A percentile compares a stretch with the other conserved stretches of the same genome.
These are phyloP conservation scores for Lasiodiplodia hormozganensis DNA, from an alignment of 2,329 filamentous ascomycete species.

Conservation along the genomic window DNA sequence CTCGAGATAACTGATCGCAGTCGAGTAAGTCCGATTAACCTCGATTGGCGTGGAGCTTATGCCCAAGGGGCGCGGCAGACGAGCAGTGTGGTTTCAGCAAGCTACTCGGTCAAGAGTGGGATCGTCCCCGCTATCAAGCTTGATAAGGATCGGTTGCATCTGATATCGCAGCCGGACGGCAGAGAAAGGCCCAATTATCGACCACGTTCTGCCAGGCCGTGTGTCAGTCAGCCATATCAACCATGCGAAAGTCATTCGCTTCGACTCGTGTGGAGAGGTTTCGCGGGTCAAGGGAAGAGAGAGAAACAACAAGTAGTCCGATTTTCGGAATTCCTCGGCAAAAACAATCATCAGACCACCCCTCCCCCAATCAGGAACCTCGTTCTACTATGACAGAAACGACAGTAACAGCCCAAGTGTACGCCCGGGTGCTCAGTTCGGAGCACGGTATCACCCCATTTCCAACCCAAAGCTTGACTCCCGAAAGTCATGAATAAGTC, in stretches of 20 bases:
- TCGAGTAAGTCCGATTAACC: background rate
- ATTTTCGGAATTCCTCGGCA: constrained; percentile 12
- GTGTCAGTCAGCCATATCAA: constrained; percentile 15
- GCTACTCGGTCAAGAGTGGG: constrained; percentile 17
- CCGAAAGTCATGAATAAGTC: background rate
- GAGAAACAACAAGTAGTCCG: background rate
- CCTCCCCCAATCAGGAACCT: background rate
- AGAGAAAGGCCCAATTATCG: background rate
- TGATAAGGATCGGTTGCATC: constrained; percentile 14
- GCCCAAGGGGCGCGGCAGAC: background rate
- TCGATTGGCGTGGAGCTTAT: background rate
- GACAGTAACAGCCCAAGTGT: constrained; percentile 3
- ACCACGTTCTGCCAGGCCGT: background rate
- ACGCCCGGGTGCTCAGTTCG: background rate
- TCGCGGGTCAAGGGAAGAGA: background rate
- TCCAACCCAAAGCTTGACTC: constrained; percentile 12
- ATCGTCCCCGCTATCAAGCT: constrained; percentile 17
- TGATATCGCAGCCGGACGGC: constrained; percentile 21
- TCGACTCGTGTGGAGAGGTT: background rate
- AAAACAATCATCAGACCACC: constrained; percentile 2
- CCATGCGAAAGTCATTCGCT: background rate
- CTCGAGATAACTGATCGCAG: background rate
- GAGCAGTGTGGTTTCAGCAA: constrained; percentile 12
- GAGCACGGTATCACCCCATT: constrained; percentile 16
- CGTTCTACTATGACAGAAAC: background rate